Conservation (phyloP, 2,329 filamentous ascomycete genomes). For the Calonectria montana region DNA sequence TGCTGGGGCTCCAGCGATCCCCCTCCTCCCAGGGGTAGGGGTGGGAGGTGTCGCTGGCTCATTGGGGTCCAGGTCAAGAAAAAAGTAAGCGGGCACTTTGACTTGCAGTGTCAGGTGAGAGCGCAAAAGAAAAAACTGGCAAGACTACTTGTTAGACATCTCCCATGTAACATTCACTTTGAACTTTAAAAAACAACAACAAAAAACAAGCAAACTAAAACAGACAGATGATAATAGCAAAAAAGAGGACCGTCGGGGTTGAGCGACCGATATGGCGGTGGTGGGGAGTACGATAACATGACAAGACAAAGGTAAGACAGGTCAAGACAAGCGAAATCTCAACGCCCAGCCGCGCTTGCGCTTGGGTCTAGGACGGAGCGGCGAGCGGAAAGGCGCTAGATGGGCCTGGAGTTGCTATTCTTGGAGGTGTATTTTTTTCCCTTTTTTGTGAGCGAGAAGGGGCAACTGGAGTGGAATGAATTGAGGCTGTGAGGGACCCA, state of each 20-base stretch:
- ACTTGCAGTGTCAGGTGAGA: neutral
- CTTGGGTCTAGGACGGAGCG: conserved; percentile 29
- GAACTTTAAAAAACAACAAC: neutral
- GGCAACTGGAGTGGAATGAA: conserved; percentile 23
- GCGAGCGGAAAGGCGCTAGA: conserved; percentile 35
- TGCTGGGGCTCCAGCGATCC: conserved; percentile 20
- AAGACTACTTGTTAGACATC: neutral
- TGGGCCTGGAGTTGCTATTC: conserved; percentile 35
- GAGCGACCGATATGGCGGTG: conserved; percentile 5
- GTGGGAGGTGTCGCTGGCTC: conserved; percentile 4
- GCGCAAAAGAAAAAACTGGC: neutral
- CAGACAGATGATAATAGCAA: neutral
- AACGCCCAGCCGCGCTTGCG: conserved; percentile 35
- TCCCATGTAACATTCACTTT: neutral
- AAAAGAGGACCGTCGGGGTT: neutral
- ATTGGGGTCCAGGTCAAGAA: conserved; percentile 1
- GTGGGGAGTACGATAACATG: neutral
- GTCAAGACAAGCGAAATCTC: neutral
- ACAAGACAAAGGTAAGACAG: neutral
- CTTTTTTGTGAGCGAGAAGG: too few species aligned
- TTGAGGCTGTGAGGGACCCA: conserved; percentile 42
- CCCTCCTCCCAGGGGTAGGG: conserved; percentile 11
- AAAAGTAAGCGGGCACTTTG: conserved; percentile 23
- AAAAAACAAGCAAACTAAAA: neutral
- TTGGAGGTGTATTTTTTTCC: conserved; percentile 31